Evolutionary conservation across 331 rosid species (phyloP).

Genomic region (Erythrophleum ivorense): DNA sequence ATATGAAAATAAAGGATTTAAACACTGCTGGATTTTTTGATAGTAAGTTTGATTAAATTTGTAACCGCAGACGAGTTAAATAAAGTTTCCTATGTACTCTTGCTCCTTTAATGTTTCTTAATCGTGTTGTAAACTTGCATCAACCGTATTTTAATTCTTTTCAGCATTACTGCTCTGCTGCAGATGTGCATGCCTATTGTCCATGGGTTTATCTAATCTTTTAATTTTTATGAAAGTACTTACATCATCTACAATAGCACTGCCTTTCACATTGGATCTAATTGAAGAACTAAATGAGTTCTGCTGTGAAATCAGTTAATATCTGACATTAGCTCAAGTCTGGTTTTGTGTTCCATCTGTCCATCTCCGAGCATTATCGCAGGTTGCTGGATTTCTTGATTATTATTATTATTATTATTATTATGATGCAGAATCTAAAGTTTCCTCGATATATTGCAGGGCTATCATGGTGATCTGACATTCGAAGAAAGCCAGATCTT

Average conservation of each 20-base stretch:
- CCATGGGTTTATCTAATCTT: background rate
- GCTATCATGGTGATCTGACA: slow-evolving; percentile 80
- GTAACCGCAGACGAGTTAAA: background rate
- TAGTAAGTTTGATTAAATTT: background rate
- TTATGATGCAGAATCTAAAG: background rate
- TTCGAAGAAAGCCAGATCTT: slow-evolving; percentile 73
- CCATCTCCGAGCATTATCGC: background rate
- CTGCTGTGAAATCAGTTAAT: slow-evolving; percentile 2
- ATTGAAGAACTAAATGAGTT: slow-evolving; percentile 7
- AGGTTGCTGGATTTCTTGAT: slow-evolving; percentile 3
- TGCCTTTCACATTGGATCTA: background rate
- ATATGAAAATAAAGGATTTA: background rate
- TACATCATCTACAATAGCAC: background rate
- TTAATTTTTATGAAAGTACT: background rate
- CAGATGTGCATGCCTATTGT: background rate
- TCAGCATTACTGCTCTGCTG: background rate
- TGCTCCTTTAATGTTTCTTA: background rate
- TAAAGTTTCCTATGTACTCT: background rate
- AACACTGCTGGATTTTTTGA: background rate
- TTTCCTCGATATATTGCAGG: slow-evolving; percentile 56
- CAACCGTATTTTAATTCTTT: background rate
- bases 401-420: background rate
- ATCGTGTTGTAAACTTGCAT: background rate
- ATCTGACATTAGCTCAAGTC: background rate
- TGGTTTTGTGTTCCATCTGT: background rate